A percentile compares a stretch with the other conserved stretches of the same genome.
These are phyloP conservation scores for Fennellomyces sp. DNA, from an alignment of 371 early-diverging fungal species.

Conservation along the genomic window DNA sequence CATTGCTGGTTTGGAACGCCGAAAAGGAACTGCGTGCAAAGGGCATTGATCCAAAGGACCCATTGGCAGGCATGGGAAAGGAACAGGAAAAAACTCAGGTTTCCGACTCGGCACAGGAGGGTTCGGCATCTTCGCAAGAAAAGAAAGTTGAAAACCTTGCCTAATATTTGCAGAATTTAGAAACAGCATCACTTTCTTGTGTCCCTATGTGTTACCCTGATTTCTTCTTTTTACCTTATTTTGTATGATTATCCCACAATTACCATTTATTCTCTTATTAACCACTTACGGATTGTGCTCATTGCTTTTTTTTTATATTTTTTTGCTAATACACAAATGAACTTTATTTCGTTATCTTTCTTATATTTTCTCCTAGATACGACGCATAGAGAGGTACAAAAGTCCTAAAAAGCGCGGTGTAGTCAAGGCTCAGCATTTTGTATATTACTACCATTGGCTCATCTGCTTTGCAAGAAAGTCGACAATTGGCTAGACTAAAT, in stretches of 20 bases:
- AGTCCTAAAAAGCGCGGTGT: too few species aligned
- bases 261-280: too few species aligned
- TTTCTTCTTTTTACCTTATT: neutral
- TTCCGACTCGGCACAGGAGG: neutral
- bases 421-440: too few species aligned
- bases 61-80: neutral
- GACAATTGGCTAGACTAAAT: too few species aligned
- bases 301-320: neutral
- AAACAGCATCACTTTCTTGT: neutral
- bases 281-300: neutral
- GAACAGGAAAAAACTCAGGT: neutral
- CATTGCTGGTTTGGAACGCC: slow-evolving; percentile 44
- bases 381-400: too few species aligned
- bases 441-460: too few species aligned
- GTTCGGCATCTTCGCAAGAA: neutral
- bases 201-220: neutral
- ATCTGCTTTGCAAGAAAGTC: too few species aligned
- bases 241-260: neutral
- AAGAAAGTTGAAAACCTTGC: neutral
- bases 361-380: too few species aligned
- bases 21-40: slow-evolving; percentile 29
- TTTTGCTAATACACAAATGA: too few species aligned
- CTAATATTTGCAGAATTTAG: neutral
- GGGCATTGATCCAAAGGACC: slow-evolving; percentile 17
- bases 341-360: too few species aligned